These are phyloP conservation scores for Chalciporus chontae DNA, from an alignment of 768 basidiomycete species.

Conservation along the genomic window DNA sequence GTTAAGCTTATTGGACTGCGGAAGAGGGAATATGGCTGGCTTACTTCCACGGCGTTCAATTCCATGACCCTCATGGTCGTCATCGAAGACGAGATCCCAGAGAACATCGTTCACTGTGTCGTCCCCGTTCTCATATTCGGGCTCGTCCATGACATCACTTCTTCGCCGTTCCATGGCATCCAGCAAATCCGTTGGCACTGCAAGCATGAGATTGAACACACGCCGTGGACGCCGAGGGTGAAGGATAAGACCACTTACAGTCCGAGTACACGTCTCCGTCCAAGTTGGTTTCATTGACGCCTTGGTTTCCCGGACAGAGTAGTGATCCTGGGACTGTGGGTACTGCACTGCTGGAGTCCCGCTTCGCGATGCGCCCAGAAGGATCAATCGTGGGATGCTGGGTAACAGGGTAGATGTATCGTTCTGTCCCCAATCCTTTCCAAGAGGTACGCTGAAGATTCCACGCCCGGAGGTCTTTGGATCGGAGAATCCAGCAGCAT, in stretches of 20 bases:
- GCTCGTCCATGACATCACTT: neutral
- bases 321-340: neutral
- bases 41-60: neutral
- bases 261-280: neutral
- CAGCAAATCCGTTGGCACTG: neutral
- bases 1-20: too few species aligned
- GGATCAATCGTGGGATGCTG: neutral
- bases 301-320: neutral
- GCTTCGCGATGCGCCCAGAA: neutral
- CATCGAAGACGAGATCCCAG: too few species aligned
- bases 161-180: neutral
- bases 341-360: neutral
- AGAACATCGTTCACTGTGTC: too few species aligned
- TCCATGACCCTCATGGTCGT: neutral
- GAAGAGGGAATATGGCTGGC: too few species aligned
- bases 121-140: too few species aligned
- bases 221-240: too few species aligned
- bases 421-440: neutral
- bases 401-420: neutral
- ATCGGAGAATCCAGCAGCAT: neutral
- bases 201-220: too few species aligned
- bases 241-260: neutral
- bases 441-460: neutral
- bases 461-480: neutral
- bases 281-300: neutral